Percentiles rank a stretch among this genome's conserved stretches.
Evolutionary conservation across 768 basidiomycete species (phyloP).

Genomic region (Dioszegia crocea): DNA sequence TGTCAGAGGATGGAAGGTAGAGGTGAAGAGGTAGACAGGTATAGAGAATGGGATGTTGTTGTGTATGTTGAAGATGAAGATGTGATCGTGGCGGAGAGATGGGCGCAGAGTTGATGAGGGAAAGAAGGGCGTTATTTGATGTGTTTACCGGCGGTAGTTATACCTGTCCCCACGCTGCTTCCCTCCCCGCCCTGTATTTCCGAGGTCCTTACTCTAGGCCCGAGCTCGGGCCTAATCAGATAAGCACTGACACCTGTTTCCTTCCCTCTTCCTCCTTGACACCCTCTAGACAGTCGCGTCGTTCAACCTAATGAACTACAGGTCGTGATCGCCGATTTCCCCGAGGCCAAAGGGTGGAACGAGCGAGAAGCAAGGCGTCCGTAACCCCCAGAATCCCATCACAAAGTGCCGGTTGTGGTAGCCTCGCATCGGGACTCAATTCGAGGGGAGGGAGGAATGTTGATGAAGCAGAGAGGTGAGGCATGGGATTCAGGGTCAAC

Average conservation of each 20-base stretch:
- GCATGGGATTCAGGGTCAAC: too few species aligned
- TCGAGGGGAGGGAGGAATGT: background rate
- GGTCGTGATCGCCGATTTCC: background rate
- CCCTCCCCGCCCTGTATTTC: background rate
- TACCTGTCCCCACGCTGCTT: background rate
- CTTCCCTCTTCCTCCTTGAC: background rate
- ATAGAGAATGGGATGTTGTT: too few species aligned
- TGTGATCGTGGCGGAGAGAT: background rate
- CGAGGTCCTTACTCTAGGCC: background rate
- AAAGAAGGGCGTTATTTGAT: background rate
- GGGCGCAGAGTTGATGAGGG: background rate
- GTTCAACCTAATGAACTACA: background rate
- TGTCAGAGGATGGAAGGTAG: too few species aligned
- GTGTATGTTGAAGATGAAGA: background rate
- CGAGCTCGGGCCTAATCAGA: background rate
- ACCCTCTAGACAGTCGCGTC: background rate
- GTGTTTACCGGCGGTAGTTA: background rate
- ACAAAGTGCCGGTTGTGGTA: background rate
- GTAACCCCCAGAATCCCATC: background rate
- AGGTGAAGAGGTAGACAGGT: too few species aligned
- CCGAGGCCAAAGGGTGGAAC: slow-evolving; percentile 1
- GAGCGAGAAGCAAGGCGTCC: background rate
- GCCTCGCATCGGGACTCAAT: background rate
- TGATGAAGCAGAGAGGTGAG: too few species aligned
- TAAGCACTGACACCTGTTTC: background rate